Conservation (phyloP, 1,284 basidiomycete species). For the Melanopsichium pennsylvanicum region DNA sequence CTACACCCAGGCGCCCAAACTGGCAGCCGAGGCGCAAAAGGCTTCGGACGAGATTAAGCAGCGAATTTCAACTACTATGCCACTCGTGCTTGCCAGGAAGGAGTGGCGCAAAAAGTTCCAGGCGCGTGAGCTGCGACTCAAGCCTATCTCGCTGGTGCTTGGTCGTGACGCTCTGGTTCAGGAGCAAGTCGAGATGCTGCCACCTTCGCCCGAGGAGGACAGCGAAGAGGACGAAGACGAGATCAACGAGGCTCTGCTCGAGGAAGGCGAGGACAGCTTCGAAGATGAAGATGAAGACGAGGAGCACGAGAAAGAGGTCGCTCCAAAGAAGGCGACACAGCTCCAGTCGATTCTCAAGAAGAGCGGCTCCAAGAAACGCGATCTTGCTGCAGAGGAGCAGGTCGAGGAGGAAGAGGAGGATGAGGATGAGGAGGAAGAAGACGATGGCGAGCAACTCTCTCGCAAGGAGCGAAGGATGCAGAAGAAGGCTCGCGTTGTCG, state of each 20-base stretch:
- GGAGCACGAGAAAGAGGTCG: constrained; percentile 26
- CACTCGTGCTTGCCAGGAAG: constrained; percentile 41
- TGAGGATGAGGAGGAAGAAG: constrained; percentile 15
- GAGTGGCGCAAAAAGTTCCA: constrained; percentile 52
- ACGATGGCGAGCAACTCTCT: constrained; percentile 17
- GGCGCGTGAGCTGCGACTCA: constrained; percentile 50
- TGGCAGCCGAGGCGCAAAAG: constrained; percentile 31
- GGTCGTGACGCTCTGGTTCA: constrained; percentile 40
- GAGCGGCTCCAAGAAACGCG: constrained; percentile 24
- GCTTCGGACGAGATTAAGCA: constrained; percentile 27
- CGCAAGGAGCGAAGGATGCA: constrained; percentile 38
- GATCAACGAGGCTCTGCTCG: constrained; percentile 44
- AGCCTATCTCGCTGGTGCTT: constrained; percentile 39
- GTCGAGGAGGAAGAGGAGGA: constrained; percentile 7
- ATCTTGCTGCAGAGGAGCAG: constrained; percentile 6
- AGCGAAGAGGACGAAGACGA: constrained; percentile 52
- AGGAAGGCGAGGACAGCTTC: constrained; percentile 26
- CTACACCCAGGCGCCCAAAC: constrained; percentile 53
- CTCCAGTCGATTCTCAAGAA: constrained; percentile 53
- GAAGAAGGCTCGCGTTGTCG: constrained; percentile 40
- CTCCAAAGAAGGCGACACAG: constrained; percentile 15
- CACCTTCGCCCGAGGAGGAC: constrained; percentile 46
- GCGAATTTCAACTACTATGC: constrained; percentile 14
- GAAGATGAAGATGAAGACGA: constrained; percentile 39
- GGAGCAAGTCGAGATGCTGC: constrained; percentile 41